Base-by-base conservation (phyloP, 345 rosid species). In the Gossypium longicalyx region DNA sequence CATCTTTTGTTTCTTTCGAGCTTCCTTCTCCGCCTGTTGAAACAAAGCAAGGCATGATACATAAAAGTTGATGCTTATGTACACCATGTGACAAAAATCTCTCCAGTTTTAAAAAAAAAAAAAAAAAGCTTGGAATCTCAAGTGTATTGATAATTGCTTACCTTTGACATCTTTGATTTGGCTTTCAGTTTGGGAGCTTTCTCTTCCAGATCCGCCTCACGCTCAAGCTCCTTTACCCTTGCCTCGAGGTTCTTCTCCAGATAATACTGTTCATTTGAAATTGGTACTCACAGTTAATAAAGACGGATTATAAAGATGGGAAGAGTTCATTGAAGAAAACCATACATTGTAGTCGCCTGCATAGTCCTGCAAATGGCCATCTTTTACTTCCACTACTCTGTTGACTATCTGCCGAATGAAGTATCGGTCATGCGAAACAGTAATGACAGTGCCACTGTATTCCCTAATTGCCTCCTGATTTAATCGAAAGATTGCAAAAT, bases 141-240 rank as follows among this genome's bases (percentile, higher is more conserved):
- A 6, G 48, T 60, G 17, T 3, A 13, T 16, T 0, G 52, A 74
- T 77, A 4, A 11, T 27, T 1, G 58, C 77, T 77, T 74, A 86
- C 95, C 86, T 92, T 92, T 19, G 99, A 92, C 99, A 94, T 91
- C 90, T 94, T 94, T 20, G 98, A 94, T 81, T 92, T 94, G 22
- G 99, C 90, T 81, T 92, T 94, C 25, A 84, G 79, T 88, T 92
- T 94, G 9, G 98, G 98, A 51, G 97, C 97, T 87, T 87, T 94
- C 74, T 87, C 94, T 67, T 91, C 91, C 0, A 94, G 88, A 78
- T 91, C 93, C 3, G 86, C 89, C 80, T 92, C 97, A 1, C 99
- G 92, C 76, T 89, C 97, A 22, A 94, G 81, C 76, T 78, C 91
- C 41, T 75, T 89, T 4, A 15, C 92, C 81, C 98, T 84, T 3